Percentiles rank a stretch among this genome's conserved stretches.
Conservation (phyloP, 768 basidiomycete genomes). For the Hypholoma sublateritium region DNA sequence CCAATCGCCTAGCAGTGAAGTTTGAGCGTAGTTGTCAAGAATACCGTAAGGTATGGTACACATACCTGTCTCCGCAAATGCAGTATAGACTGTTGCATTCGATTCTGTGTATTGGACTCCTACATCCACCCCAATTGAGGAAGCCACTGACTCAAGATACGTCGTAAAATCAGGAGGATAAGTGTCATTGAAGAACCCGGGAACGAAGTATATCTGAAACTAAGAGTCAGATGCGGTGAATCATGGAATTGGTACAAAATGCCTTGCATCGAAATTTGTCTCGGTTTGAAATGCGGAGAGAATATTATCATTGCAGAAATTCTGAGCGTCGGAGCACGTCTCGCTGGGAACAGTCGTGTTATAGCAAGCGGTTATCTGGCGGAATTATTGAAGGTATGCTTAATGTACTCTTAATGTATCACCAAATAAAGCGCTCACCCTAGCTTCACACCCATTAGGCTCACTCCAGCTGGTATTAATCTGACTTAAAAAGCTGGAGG, state of each 20-base stretch:
- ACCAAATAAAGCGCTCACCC: not conserved
- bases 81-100: not conserved
- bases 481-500: conserved; percentile 6
- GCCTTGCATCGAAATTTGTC: not conserved
- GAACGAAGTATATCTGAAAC: not conserved
- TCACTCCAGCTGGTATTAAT: not conserved
- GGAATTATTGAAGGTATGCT: not conserved
- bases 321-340: not conserved
- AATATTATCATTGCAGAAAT: not conserved
- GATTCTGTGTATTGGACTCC: not conserved
- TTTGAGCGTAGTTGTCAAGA: not conserved
- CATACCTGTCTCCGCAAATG: not conserved
- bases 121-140: not conserved
- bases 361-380: not conserved
- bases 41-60: not conserved
- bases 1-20: not conserved
- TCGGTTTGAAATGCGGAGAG: not conserved
- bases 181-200: not conserved
- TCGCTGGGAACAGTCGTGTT: not conserved
- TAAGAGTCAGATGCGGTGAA: not conserved
- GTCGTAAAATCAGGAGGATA: not conserved
- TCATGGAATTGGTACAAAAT: not conserved
- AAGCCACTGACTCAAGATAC: not conserved
- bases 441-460: not conserved
- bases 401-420: not conserved